Base-by-base conservation (phyloP, 768 basidiomycete species). In the Mycena belliarum region DNA sequence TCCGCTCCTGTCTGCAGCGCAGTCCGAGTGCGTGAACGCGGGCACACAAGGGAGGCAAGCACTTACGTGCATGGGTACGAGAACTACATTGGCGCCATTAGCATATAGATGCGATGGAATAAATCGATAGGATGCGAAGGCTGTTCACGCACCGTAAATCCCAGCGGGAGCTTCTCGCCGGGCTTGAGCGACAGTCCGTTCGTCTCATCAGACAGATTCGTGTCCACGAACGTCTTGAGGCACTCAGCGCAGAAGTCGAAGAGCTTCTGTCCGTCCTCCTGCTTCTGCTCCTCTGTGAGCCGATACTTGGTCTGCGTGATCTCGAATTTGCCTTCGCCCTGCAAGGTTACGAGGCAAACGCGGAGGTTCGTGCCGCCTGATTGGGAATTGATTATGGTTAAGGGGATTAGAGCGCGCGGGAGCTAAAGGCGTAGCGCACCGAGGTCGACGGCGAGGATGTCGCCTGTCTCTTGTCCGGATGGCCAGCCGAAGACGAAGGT, bases 191-290 rank as follows among this genome's bases (percentile, higher is more conserved):
- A 63, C 37, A 85, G 74, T 4, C 75, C 72, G 11, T 81, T 84
- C 47, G 81, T 67, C 52, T 77, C 76, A 24, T 76, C 76, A 14
- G 76, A 79, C 16, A 86, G 73, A 50, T 92, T 91, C 18, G 87
- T 86, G 26, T 88, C 83, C 63, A 98, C 81, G 73, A 98, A 99
- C 8, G 83, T 86, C 72, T 91, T 89, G 57, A 98, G 74, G 69
- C 91, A 97, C 69, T 96, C 89, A 0, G 93, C 97, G 70, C 96
- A 98, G 68, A 99, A 99, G 75, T 99, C 97, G 64, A 99, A 98
- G 49, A 99, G 76, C 58, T 88, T 88, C 69, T 93, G 88, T 7
- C 95, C 97, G n/a, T 98, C 94, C 8, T 91, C 93, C 57, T 97
- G 94, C 73, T 99, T 99, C 72, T 98, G 97, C 68, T 98, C 97